A percentile compares a stretch with the other conserved stretches of the same genome.
phyloP scores from a whole-genome alignment of 495 filamentous ascomycete species.

The Neurospora intermedia region DNA sequence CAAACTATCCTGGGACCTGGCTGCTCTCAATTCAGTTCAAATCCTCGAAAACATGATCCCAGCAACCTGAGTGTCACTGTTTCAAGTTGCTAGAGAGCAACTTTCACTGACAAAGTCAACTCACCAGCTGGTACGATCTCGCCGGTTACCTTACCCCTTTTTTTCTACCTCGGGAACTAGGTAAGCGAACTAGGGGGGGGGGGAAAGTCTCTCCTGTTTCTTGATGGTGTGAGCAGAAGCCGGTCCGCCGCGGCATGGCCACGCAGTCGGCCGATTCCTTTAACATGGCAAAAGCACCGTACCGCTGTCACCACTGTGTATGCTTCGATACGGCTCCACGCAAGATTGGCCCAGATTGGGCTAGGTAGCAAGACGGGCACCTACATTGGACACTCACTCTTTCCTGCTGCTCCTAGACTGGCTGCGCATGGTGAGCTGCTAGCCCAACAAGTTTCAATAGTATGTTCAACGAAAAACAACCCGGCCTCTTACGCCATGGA shows the following conservation, averaged over 20 bases:
- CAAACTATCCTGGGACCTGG: background rate
- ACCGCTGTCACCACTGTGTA: background rate
- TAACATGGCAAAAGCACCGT: background rate
- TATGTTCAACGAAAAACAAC: background rate
- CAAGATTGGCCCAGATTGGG: background rate
- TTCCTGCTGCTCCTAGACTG: background rate
- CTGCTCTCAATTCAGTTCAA: background rate
- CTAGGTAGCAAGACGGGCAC: background rate
- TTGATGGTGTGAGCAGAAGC: background rate
- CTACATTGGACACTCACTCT: background rate
- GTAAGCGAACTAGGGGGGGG: background rate
- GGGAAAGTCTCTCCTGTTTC: background rate
- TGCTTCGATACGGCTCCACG: background rate
- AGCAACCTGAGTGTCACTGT: background rate
- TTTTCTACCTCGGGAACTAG: background rate
- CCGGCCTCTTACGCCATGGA: background rate
- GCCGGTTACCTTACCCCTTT: background rate
- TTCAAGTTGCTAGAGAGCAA: background rate
- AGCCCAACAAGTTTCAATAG: background rate
- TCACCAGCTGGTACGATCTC: background rate
- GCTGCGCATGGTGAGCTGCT: background rate
- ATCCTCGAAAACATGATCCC: background rate
- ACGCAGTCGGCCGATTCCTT: background rate
- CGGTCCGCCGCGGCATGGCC: background rate
- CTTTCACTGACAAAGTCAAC: background rate